Percentiles rank a stretch among this genome's conserved stretches.
phyloP scores from a whole-genome alignment of 805 yeast species.

The Monosporozyma unispora region DNA sequence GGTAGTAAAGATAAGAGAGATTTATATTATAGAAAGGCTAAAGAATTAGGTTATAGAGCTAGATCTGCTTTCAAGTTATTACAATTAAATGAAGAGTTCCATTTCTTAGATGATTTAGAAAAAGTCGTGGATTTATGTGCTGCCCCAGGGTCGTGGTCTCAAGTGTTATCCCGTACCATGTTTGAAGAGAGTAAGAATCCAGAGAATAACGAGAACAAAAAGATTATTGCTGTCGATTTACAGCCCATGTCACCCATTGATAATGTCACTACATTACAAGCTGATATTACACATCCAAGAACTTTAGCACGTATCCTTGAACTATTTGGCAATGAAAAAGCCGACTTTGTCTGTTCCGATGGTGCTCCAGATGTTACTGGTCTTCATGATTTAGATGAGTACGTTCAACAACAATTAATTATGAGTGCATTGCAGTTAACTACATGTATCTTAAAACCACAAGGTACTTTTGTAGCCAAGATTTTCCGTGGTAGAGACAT shows the following conservation, averaged over 20 bases:
- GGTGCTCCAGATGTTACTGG: slow-evolving; percentile 99
- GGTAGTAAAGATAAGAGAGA: slow-evolving; percentile 93
- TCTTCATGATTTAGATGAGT: slow-evolving; percentile 90
- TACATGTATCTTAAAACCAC: slow-evolving; percentile 77
- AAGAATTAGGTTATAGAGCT: slow-evolving; percentile 97
- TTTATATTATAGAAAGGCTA: slow-evolving; percentile 84
- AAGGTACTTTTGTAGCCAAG: slow-evolving; percentile 93
- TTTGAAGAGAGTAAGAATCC: slow-evolving; percentile 33
- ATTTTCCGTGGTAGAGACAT: slow-evolving; percentile 95
- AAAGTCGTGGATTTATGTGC: slow-evolving; percentile 96
- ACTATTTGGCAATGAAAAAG: slow-evolving; percentile 82
- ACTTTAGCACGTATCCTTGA: slow-evolving; percentile 69
- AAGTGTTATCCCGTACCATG: slow-evolving; percentile 71
- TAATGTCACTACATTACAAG: slow-evolving; percentile 84
- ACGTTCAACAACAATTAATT: slow-evolving; percentile 89
- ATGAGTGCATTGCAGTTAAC: slow-evolving; percentile 87
- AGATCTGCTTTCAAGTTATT: slow-evolving; percentile 90
- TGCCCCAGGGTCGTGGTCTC: slow-evolving; percentile 98
- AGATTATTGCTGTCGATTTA: slow-evolving; percentile 87
- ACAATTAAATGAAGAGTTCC: slow-evolving; percentile 85
- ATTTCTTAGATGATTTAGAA: slow-evolving; percentile 56
- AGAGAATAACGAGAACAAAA: slow-evolving; percentile 37
- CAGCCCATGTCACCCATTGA: slow-evolving; percentile 98
- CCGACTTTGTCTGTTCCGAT: slow-evolving; percentile 93
- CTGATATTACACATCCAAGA: slow-evolving; percentile 94